Conservation (phyloP, 805 yeast species). For the Candida endomychidarum region DNA sequence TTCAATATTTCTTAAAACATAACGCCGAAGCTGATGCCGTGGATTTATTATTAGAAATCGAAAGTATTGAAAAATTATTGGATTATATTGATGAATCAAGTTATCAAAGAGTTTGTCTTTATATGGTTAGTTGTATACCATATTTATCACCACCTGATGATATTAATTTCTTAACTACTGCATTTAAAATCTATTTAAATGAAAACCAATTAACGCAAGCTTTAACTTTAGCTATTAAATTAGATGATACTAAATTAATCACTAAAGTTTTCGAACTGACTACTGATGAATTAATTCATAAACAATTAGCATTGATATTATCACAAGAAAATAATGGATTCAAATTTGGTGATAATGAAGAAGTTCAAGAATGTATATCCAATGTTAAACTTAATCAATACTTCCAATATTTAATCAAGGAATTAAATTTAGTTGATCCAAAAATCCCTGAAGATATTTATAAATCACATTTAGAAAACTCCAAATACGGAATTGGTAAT, state of each 20-base stretch:
- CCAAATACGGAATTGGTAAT: slow-evolving; percentile 57
- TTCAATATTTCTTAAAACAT: slow-evolving; percentile 87
- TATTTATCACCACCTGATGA: slow-evolving; percentile 95
- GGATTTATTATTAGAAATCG: slow-evolving; percentile 87
- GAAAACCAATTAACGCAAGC: slow-evolving; percentile 88
- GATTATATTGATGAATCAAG: slow-evolving; percentile 83
- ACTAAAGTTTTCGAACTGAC: slow-evolving; percentile 81
- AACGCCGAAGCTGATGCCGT: slow-evolving; percentile 99
- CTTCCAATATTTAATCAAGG: slow-evolving; percentile 77
- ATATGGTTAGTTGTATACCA: slow-evolving; percentile 96
- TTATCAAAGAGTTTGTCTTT: slow-evolving; percentile 85
- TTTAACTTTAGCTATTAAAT: slow-evolving; percentile 79
- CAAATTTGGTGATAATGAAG: slow-evolving; percentile 58
- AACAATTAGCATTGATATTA: slow-evolving; percentile 87
- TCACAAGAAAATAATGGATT: slow-evolving; percentile 85
- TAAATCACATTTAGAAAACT: slow-evolving; percentile 82
- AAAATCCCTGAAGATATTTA: slow-evolving; percentile 94
- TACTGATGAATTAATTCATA: slow-evolving; percentile 67
- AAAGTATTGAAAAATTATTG: slow-evolving; percentile 77
- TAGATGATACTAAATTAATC: slow-evolving; percentile 79
- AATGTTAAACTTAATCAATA: slow-evolving; percentile 77
- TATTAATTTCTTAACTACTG: slow-evolving; percentile 78
- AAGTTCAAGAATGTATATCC: slow-evolving; percentile 80
- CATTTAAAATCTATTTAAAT: slow-evolving; percentile 77
- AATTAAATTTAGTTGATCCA: slow-evolving; percentile 84